A percentile compares a stretch with the other conserved stretches of the same genome.
Conservation (phyloP, 371 early-diverging fungal genomes). For the Dinochytrium kinnereticum region DNA sequence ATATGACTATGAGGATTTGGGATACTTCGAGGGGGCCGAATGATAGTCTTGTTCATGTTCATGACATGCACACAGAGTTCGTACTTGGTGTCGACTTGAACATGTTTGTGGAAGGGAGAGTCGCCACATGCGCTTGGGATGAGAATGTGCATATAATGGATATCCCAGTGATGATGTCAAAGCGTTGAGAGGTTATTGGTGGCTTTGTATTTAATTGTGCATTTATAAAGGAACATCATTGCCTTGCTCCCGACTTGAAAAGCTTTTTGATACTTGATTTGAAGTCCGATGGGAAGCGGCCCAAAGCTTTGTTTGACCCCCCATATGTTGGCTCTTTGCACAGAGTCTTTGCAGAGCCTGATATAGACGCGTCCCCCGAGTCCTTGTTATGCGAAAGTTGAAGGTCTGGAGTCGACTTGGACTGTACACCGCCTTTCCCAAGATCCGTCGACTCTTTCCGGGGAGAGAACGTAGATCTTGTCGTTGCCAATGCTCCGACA, state of each 20-base stretch:
- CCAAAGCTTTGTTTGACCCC: no score
- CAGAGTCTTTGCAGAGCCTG: no score
- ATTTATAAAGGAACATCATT: neutral
- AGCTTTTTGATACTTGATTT: neutral
- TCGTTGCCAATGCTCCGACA: no score
- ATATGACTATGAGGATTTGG: constrained; percentile 95
- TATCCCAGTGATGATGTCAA: constrained; percentile 17
- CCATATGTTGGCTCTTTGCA: no score
- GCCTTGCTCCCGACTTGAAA: neutral
- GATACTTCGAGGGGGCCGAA: constrained; percentile 56
- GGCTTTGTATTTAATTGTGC: neutral
- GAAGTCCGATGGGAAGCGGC: neutral
- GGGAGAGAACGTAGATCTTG: no score
- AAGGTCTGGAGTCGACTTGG: neutral
- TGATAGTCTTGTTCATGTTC: constrained; percentile 31
- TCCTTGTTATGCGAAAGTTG: no score
- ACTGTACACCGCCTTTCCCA: no score
- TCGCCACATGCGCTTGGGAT: constrained; percentile 96
- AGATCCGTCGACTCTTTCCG: no score
- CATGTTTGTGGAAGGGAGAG: constrained; percentile 78
- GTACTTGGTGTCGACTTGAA: constrained; percentile 92
- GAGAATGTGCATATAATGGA: constrained; percentile 64
- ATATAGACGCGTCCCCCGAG: no score
- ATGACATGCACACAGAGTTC: constrained; percentile 90
- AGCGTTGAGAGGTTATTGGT: no score